A percentile compares a stretch with the other conserved stretches of the same genome.
Evolutionary conservation across 768 basidiomycete species (phyloP).

Genomic region (Tremella fuciformis): DNA sequence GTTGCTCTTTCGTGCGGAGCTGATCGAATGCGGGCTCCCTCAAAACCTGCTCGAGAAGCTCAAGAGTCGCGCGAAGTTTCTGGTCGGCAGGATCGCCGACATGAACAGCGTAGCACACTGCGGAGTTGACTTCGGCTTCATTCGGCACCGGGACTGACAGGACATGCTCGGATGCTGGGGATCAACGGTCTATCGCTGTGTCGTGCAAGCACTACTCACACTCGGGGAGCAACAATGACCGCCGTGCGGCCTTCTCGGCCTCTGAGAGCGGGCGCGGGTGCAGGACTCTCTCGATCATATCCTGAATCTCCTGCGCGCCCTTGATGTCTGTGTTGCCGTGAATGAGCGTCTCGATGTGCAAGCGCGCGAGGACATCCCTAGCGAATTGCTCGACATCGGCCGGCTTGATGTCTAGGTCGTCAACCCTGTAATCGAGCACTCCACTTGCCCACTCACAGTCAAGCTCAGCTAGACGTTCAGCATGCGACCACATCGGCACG

Average conservation of each 20-base stretch:
- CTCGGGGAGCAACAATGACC: slow-evolving; percentile 65
- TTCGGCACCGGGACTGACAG: slow-evolving; percentile 71
- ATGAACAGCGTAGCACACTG: slow-evolving; percentile 79
- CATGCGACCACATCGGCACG: slow-evolving; percentile 65
- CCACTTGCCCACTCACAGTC: slow-evolving; percentile 58
- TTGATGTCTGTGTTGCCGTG: slow-evolving; percentile 81
- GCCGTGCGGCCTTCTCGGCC: slow-evolving; percentile 58
- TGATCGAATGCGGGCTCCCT: slow-evolving; percentile 88
- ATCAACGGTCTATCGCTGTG: background rate
- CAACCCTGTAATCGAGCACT: slow-evolving; percentile 4
- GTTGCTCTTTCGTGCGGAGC: slow-evolving; percentile 88
- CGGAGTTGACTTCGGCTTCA: slow-evolving; percentile 79
- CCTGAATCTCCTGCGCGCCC: slow-evolving; percentile 74
- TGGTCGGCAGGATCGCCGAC: slow-evolving; percentile 68
- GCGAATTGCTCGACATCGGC: slow-evolving; percentile 69
- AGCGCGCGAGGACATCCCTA: slow-evolving; percentile 60
- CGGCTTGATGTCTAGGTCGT: slow-evolving; percentile 62
- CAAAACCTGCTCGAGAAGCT: slow-evolving; percentile 77
- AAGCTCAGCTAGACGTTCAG: slow-evolving; percentile 72
- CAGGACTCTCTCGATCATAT: slow-evolving; percentile 68
- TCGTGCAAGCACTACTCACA: slow-evolving; percentile 54
- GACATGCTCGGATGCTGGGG: slow-evolving; percentile 66
- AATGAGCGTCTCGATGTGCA: slow-evolving; percentile 70
- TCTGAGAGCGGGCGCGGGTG: slow-evolving; percentile 59
- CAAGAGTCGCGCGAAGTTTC: slow-evolving; percentile 63